phyloP scores from a whole-genome alignment of 805 yeast genomes.

The Myxozyma kluyveri region DNA sequence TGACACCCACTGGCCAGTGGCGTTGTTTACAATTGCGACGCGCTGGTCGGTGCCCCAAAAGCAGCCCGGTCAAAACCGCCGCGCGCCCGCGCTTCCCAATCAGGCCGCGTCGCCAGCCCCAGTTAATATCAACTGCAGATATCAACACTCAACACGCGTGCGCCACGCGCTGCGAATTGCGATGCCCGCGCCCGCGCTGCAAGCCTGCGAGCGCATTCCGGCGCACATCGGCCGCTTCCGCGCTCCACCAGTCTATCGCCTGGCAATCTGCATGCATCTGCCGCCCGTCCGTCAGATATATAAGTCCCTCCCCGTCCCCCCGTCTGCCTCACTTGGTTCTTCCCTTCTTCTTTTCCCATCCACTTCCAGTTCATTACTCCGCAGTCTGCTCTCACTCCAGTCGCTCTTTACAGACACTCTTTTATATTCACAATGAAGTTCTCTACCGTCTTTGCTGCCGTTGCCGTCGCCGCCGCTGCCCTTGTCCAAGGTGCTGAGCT shows the following conservation, averaged over 20 bases:
- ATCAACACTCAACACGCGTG: too few relatives aligned
- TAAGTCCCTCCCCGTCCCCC: neutral
- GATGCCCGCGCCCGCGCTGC: neutral
- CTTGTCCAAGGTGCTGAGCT: conserved; percentile 24
- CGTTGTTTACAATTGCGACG: too few relatives aligned
- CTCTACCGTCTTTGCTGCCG: conserved; percentile 23
- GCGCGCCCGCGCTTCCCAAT: too few relatives aligned
- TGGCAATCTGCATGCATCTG: neutral
- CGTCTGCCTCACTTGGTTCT: conserved; percentile 1
- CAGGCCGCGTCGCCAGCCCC: too few relatives aligned
- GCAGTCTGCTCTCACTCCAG: conserved; percentile 15
- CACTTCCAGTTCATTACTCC: neutral
- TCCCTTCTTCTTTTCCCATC: neutral
- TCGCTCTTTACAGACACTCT: conserved; percentile 20
- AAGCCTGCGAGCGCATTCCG: neutral
- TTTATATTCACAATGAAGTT: conserved; percentile 28
- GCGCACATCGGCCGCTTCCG: too few relatives aligned
- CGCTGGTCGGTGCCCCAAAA: too few relatives aligned
- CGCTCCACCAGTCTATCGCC: neutral
- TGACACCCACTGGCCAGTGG: too few relatives aligned
- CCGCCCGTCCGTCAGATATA: neutral
- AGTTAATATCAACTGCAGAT: too few relatives aligned
- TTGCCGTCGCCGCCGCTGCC: conserved; percentile 21
- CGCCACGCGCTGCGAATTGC: too few relatives aligned
- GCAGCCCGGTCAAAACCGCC: too few relatives aligned